Conservation (phyloP, 2,329 filamentous ascomycete genomes). For the Diaporthe sp. region DNA sequence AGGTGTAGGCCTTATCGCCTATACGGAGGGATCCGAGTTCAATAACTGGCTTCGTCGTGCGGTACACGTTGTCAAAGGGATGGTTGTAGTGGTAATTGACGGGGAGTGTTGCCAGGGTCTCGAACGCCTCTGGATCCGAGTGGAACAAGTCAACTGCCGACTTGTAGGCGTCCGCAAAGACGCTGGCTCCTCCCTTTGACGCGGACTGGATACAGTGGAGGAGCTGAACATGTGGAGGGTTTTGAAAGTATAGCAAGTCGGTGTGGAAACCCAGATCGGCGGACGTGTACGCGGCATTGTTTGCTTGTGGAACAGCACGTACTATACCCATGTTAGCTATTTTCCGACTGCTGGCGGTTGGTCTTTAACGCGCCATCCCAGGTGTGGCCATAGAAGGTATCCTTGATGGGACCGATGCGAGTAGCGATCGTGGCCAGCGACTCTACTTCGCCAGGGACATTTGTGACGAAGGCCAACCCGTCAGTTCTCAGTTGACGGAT, state of each 20-base stretch:
- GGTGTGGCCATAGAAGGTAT: not conserved
- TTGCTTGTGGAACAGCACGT: not conserved
- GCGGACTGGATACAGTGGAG: not conserved
- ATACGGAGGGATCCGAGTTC: not conserved
- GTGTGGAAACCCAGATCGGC: not conserved
- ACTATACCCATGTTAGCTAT: not conserved
- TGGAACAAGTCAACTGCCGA: not conserved
- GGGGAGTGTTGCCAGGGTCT: not conserved
- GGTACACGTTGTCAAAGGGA: not conserved
- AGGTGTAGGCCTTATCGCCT: not conserved
- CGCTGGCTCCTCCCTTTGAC: not conserved
- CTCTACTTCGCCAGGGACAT: not conserved
- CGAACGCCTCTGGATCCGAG: not conserved
- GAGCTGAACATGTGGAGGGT: not conserved
- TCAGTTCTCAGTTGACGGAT: not conserved
- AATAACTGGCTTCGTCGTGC: not conserved
- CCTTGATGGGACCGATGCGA: not conserved
- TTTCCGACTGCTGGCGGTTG: not conserved
- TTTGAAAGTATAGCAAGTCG: not conserved
- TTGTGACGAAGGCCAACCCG: not conserved
- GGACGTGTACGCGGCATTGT: not conserved
- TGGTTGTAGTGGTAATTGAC: constrained; percentile 1
- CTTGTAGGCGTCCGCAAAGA: not conserved
- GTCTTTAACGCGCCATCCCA: not conserved
- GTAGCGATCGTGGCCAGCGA: not conserved